Base-by-base conservation (phyloP, 78 protist species). In the Diacronema lutheri region DNA sequence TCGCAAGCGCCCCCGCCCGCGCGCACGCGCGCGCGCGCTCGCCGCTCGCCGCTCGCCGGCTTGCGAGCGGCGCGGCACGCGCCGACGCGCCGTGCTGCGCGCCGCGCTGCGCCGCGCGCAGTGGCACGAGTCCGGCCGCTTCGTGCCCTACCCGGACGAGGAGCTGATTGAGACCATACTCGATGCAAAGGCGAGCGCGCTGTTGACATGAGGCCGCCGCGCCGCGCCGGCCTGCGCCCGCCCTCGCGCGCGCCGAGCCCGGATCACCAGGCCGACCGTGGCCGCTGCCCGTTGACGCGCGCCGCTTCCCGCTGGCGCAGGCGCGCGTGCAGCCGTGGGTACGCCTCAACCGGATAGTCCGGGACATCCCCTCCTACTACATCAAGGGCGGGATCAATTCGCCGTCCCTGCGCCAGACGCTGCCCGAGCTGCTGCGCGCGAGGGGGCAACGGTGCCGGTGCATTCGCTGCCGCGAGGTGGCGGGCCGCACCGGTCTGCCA, bases 401-500 rank as follows among this genome's bases (percentile, higher is more conserved):
- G 16, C 79, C 79, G 26, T 38, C 41, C 35, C 38, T 71, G 58
- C 57, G 79, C 31, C 55, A 71, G 79, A 58, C 29, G 58, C 6
- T 71, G 58, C 58, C 41, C 58, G 11, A 35, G 9, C n/a, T 14
- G 71, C 61, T 13, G 29, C 29, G 61, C 61, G 61, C 23, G 61
- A 1, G 25, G 23, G 72, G 79, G 14, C 33, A 21, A 7, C 35
- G 33, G 9, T 71, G 79, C 79, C 58, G 35, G 1, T 71, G 79
- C 79, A 71, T 71, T 58, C 79, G 79, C 7, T 71, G 79, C 58
- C 79, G 79, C 35, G 79, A 71, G 79, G 26, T 31, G 20, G 57
- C 55, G 1, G 79, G 58, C 79, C 23, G 20, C 13, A 25, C 74
- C 29, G n/a, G 1, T 20, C 11, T 13, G 29, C 46, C 6, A 12